Evolutionary conservation across 1,284 basidiomycete genomes (phyloP).

Genomic region (Cryptococcus hybrid): DNA sequence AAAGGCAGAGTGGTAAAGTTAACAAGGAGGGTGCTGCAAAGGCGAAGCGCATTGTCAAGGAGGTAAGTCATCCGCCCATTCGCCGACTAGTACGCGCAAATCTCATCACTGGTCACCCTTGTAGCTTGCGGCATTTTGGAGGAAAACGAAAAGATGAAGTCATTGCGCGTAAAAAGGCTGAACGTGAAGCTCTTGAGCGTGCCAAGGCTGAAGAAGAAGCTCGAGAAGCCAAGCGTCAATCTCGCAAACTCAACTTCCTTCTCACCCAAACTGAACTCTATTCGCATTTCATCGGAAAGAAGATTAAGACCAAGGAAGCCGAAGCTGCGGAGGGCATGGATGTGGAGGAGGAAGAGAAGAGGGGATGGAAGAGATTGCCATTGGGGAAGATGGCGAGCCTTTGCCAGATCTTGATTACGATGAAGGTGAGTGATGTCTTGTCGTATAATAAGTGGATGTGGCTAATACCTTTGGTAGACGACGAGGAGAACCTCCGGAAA

Average conservation of each 20-base stretch:
- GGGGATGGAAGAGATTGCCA: conserved; percentile 54
- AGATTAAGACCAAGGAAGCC: conserved; percentile 92
- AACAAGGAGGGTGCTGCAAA: conserved; percentile 87
- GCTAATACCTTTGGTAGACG: conserved; percentile 59
- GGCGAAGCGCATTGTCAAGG: conserved; percentile 47
- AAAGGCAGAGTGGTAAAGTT: conserved; percentile 74
- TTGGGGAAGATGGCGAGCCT: conserved; percentile 54
- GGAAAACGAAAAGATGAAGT: conserved; percentile 93
- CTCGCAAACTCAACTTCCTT: conserved; percentile 96
- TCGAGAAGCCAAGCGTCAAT: conserved; percentile 90
- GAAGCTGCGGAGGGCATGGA: conserved; percentile 56
- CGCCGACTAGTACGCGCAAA: neutral
- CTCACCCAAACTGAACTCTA: conserved; percentile 99
- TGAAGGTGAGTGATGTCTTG: conserved; percentile 63
- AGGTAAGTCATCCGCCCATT: conserved; percentile 21
- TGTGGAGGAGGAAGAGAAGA: conserved; percentile 7
- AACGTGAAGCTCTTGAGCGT: conserved; percentile 87
- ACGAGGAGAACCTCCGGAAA: conserved; percentile 81
- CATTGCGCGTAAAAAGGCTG: conserved; percentile 88
- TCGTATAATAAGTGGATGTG: neutral
- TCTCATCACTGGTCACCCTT: neutral
- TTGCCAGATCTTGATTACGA: conserved; percentile 90
- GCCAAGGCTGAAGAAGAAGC: conserved; percentile 95
- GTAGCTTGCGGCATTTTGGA: conserved; percentile 94
- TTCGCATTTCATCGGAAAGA: conserved; percentile 98